phyloP scores from a whole-genome alignment of 1,139 yeast genomes.

The Arxiozyma telluris region DNA sequence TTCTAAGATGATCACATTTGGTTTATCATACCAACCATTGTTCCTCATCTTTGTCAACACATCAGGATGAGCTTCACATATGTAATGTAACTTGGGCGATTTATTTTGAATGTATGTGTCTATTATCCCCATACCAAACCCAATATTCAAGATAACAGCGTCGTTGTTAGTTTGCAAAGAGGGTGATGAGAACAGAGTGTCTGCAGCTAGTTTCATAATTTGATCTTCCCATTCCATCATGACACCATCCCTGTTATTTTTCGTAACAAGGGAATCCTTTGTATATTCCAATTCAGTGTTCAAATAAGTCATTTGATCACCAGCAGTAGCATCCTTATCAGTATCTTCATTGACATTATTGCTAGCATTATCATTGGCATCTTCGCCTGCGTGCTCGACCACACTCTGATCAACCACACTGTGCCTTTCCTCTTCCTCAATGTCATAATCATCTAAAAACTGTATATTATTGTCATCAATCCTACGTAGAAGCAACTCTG shows the following conservation, averaged over 20 bases:
- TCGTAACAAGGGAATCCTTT: constrained; percentile 64
- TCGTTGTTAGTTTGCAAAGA: constrained; percentile 32
- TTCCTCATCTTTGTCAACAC: constrained; percentile 56
- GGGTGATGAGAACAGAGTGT: constrained; percentile 47
- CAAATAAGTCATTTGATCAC: constrained; percentile 56
- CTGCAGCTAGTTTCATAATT: constrained; percentile 74
- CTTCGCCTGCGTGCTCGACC: constrained; percentile 1
- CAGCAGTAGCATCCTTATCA: constrained; percentile 45
- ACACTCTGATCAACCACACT: not conserved
- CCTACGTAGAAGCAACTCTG: constrained; percentile 72
- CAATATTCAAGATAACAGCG: constrained; percentile 63
- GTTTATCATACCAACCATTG: constrained; percentile 81
- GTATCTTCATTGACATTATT: constrained; percentile 10
- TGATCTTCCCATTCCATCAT: constrained; percentile 97
- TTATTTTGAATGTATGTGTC: constrained; percentile 62
- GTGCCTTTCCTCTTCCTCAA: constrained; percentile 11
- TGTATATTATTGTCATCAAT: constrained; percentile 53
- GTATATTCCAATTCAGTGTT: constrained; percentile 59
- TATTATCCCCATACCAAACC: constrained; percentile 95
- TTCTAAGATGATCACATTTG: constrained; percentile 62
- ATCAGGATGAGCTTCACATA: constrained; percentile 92
- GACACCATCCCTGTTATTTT: constrained; percentile 73
- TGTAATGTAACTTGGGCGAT: constrained; percentile 64
- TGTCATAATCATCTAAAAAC: constrained; percentile 23
- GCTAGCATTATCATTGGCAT: constrained; percentile 4